A percentile compares a stretch with the other conserved stretches of the same genome.
These are phyloP conservation scores for Umbelopsis vinacea DNA, from an alignment of 192 early-diverging fungal species.

Conservation along the genomic window DNA sequence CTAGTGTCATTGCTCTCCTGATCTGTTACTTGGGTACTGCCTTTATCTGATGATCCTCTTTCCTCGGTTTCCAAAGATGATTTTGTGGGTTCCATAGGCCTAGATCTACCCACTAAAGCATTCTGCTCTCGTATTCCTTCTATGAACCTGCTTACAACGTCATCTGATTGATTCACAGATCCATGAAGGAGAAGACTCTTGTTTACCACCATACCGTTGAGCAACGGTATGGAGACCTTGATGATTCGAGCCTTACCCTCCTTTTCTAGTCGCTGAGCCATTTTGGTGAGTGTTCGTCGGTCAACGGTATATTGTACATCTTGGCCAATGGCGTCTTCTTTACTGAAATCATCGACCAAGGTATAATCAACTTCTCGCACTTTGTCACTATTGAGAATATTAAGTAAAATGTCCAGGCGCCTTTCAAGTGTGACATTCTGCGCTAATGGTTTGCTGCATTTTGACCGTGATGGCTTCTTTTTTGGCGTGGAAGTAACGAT, in stretches of 20 bases:
- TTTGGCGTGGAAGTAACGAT: neutral
- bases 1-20: no score
- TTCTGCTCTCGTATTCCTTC: constrained; percentile 5
- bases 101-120: neutral
- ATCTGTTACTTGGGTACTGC: no score
- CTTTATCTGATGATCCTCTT: no score
- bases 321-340: neutral
- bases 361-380: neutral
- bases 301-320: neutral
- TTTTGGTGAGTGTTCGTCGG: neutral
- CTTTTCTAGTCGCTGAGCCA: neutral
- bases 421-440: neutral
- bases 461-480: neutral
- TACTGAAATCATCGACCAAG: neutral
- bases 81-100: no score
- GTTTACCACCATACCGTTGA: neutral
- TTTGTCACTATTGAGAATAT: constrained; percentile 3
- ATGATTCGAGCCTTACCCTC: neutral
- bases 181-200: neutral
- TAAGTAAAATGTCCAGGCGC: neutral
- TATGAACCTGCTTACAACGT: neutral
- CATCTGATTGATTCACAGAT: neutral
- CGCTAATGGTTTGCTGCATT: neutral
- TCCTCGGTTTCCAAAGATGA: no score
- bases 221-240: neutral